Evolutionary conservation across 257 asterid genomes (phyloP), one percentile per base, ranked within the genome.

Genomic region (Eucommia ulmoides): DNA sequence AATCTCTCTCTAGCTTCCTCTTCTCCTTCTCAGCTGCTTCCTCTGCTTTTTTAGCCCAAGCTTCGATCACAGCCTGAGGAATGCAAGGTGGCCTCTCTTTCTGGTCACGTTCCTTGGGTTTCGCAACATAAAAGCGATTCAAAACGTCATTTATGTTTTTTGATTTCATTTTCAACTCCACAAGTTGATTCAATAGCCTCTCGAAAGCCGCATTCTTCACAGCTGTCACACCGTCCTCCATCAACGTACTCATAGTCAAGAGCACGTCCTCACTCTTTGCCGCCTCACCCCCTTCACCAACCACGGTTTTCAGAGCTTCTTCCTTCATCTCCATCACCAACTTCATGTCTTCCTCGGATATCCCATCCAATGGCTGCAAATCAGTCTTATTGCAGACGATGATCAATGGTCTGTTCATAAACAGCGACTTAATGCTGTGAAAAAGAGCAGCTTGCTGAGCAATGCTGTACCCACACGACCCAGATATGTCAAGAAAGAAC

Each of bases 171-270:
- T 91, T 91, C 68, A 74, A 23, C 45, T 91, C 96, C 49, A 91
- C 96, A 72, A 94, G 68, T 58, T 91, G 98, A 68, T 91, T 46
- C 85, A 91, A 66, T 49, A 86, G 51, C 62, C 98, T 75, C 66
- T 79, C 98, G 59, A 96, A 91, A 41, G 98, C 96, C 44, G 93
- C 86, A 65, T 86, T 91, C 63, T 86, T 91, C 0, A 91, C 98
- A 2, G 82, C 74, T 29, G 75, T 82, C 24, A 91, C 95, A n/a
- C 98, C 98, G 8, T 86, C 86, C 65, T 91, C 98, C 0, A 80
- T 86, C 72, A 86, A 61, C 44, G 95, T 81, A 67, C 98, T 91
- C 98, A 83, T 91, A 16, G 84, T 85, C 77, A 91, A 59, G 8
- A 91, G 84, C 53, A 81, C 98, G 42, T 80, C 69, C 18, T 56